Percentiles rank a stretch among this genome's conserved stretches.
Evolutionary conservation across 1,284 basidiomycete genomes (phyloP).

Genomic region (Puccinia triticina): DNA sequence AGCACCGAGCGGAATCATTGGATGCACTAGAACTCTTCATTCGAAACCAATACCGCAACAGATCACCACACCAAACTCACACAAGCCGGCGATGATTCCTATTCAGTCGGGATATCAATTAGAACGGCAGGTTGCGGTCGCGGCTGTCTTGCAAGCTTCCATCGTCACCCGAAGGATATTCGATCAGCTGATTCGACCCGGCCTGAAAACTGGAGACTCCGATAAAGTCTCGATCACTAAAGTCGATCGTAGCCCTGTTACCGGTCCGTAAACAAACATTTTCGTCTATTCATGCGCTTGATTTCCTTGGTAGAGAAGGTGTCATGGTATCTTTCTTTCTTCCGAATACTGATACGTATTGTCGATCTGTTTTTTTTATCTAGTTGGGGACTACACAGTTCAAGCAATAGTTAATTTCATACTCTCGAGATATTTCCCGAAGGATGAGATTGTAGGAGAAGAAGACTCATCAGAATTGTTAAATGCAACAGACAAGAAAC

Average conservation of each 20-base stretch:
- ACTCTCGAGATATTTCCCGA: constrained; percentile 75
- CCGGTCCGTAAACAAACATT: constrained; percentile 66
- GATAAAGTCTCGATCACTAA: constrained; percentile 81
- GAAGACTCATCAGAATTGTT: constrained; percentile 84
- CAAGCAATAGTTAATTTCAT: constrained; percentile 81
- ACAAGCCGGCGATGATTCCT: too few species aligned
- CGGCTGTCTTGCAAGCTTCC: constrained; percentile 88
- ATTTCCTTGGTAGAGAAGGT: too few species aligned
- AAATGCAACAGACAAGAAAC: constrained; percentile 1
- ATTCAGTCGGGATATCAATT: neutral
- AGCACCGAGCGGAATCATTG: too few species aligned
- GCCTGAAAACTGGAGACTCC: neutral
- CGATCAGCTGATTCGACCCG: constrained; percentile 72
- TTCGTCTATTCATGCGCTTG: neutral
- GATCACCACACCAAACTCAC: too few species aligned
- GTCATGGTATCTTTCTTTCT: too few species aligned
- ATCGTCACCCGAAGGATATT: constrained; percentile 76
- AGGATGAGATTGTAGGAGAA: constrained; percentile 89
- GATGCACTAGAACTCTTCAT: too few species aligned
- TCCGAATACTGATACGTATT: too few species aligned
- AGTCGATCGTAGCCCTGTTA: constrained; percentile 93
- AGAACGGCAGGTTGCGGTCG: constrained; percentile 75
- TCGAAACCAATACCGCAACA: too few species aligned
- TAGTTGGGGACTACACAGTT: constrained; percentile 86
- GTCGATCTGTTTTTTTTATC: neutral